Percentiles rank a stretch among this genome's conserved stretches.
These are phyloP conservation scores for Pezicula rhizophila DNA, from an alignment of 2,329 filamentous ascomycete genomes.

Conservation along the genomic window DNA sequence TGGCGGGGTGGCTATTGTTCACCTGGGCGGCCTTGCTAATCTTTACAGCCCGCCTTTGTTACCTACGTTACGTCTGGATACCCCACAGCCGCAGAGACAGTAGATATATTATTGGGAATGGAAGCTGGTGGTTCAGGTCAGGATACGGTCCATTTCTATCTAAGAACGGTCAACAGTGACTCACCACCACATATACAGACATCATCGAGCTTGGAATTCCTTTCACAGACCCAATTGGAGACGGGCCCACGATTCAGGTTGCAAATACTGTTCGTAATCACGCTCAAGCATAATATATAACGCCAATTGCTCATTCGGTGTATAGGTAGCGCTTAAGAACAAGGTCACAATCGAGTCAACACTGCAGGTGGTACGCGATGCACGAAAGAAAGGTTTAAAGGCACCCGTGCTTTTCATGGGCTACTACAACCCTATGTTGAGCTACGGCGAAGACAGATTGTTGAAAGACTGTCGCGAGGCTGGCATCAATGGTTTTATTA, in stretches of 20 bases:
- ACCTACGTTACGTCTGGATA: conserved; percentile 96
- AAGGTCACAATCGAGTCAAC: conserved; percentile 77
- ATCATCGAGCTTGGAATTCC: conserved; percentile 93
- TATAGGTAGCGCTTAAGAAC: conserved; percentile 69
- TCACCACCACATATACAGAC: conserved; percentile 47
- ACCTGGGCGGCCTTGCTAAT: conserved; percentile 2
- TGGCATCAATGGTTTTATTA: conserved; percentile 92
- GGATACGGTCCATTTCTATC: conserved; percentile 15
- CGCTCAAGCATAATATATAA: not conserved
- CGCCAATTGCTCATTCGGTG: conserved; percentile 9
- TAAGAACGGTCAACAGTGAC: not conserved
- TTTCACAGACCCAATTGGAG: conserved; percentile 96
- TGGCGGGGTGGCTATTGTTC: not conserved
- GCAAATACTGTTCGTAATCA: conserved; percentile 67
- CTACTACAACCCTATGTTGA: conserved; percentile 95
- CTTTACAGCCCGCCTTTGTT: conserved; percentile 58
- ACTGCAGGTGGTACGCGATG: conserved; percentile 77
- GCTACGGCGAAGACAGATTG: conserved; percentile 88
- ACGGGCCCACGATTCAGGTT: conserved; percentile 94
- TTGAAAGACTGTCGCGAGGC: conserved; percentile 77
- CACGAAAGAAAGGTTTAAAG: conserved; percentile 69
- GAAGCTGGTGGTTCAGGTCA: conserved; percentile 86
- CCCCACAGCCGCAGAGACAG: conserved; percentile 74
- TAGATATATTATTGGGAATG: conserved; percentile 79
- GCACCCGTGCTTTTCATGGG: conserved; percentile 92